phyloP scores from a whole-genome alignment of 352 stramenopile genomes.

The Phytophthora syringae region DNA sequence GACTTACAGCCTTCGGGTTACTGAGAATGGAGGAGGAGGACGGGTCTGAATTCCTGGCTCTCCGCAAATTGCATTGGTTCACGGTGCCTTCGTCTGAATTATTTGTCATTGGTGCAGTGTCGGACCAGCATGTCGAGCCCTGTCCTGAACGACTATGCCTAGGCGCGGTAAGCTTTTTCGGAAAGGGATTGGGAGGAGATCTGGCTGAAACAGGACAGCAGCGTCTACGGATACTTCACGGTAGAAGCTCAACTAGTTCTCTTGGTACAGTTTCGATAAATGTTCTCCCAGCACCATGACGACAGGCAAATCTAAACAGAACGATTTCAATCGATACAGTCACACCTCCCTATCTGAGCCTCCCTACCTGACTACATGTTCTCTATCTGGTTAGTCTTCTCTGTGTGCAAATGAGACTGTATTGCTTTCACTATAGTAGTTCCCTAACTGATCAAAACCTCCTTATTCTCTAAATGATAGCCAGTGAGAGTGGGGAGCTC shows the following conservation, averaged over 20 bases:
- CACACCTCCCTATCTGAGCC: too few relatives aligned
- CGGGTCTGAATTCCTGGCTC: constrained; percentile 16
- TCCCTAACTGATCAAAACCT: too few relatives aligned
- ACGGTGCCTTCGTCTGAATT: constrained; percentile 6
- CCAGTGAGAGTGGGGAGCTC: too few relatives aligned
- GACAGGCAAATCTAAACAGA: neutral
- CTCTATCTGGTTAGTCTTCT: too few relatives aligned
- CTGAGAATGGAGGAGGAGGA: constrained; percentile 26
- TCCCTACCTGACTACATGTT: too few relatives aligned
- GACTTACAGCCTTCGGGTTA: constrained; percentile 25
- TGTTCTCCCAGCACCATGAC: constrained; percentile 10
- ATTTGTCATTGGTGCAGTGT: constrained; percentile 18
- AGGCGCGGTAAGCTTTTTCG: constrained; percentile 18
- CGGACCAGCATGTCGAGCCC: neutral
- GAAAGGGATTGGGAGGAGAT: constrained; percentile 9
- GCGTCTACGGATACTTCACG: constrained; percentile 19
- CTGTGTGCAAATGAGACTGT: too few relatives aligned
- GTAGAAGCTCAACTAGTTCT: constrained; percentile 16
- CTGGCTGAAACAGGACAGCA: constrained; percentile 15
- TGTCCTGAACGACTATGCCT: constrained; percentile 19
- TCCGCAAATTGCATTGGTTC: constrained; percentile 26
- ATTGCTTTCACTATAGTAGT: too few relatives aligned
- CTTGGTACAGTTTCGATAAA: neutral
- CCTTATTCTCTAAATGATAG: too few relatives aligned
- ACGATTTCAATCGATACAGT: neutral